phyloP scores from a whole-genome alignment of 23 red algal species.

The Cyanidiococcus yangmingshanensis region DNA sequence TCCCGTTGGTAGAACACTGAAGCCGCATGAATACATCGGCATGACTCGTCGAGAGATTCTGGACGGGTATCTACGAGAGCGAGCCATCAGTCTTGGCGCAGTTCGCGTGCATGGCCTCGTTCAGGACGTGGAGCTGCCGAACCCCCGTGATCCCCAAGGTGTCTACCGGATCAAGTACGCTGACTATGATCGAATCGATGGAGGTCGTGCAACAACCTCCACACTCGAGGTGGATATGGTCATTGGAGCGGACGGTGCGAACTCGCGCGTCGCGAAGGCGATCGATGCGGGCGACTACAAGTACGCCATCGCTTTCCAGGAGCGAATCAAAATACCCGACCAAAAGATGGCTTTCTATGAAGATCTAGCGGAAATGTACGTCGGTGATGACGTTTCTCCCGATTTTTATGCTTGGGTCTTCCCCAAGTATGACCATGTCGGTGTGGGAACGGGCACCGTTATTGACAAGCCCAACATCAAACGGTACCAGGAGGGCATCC shows the following conservation, averaged over 20 bases:
- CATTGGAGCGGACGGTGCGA: constrained; percentile 97
- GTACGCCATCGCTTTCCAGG: constrained; percentile 98
- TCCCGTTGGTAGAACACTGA: constrained; percentile 79
- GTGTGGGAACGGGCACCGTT: constrained; percentile 93
- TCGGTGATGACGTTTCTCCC: constrained; percentile 94
- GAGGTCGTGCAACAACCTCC: constrained; percentile 11
- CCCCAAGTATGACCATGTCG: constrained; percentile 99
- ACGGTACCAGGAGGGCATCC: constrained; percentile 92
- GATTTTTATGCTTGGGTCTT: constrained; percentile 99
- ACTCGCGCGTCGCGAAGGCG: constrained; percentile 85
- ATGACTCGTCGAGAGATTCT: constrained; percentile 95
- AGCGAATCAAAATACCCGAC: constrained; percentile 90
- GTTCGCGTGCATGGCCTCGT: constrained; percentile 90
- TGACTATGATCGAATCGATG: constrained; percentile 38
- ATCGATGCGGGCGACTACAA: constrained; percentile 99
- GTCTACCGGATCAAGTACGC: constrained; percentile 69
- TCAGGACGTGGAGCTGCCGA: constrained; percentile 53
- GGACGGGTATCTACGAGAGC: constrained; percentile 79
- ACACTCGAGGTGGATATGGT: constrained; percentile 66
- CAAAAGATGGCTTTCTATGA: constrained; percentile 99
- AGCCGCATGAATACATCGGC: constrained; percentile 95
- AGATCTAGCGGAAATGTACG: constrained; percentile 99
- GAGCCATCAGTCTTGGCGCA: constrained; percentile 63
- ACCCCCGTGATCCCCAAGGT: constrained; percentile 18
- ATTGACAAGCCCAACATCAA: constrained; percentile 89